Evolutionary conservation across 2,329 filamentous ascomycete species (phyloP), one percentile per base, ranked within the genome.

Genomic region (Fusarium austroafricanum): DNA sequence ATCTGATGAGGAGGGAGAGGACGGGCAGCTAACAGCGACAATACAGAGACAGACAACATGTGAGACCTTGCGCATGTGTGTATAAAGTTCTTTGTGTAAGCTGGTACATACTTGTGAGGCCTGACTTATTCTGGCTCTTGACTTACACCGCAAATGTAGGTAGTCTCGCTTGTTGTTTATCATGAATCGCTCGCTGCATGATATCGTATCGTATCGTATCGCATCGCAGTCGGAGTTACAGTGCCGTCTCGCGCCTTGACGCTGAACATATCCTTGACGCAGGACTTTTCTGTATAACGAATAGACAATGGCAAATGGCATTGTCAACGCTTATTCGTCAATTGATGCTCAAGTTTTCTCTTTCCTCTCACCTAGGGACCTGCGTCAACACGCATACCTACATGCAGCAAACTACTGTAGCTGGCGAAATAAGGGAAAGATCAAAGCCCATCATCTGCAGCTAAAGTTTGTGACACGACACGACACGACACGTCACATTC

Each of bases 271-370:
- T 60, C 45, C 55, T 49, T 43, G 38, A 11, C 35, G 33, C 56
- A 45, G 35, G 33, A 50, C 47, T 50, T 40, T 26, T 17, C n/a
- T 21, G 40, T 46, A 18, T 43, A 45, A 37, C 50, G 38, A 35
- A 63, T 51, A 46, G 29, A 58, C 20, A 46, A 45, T 40, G 44
- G 39, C 29, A n/a, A 20, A 64, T 49, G 59, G 50, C 44, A 56
- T 54, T 54, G 33, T 5, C 43, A 52, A 63, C 47, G 56, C 68
- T 54, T 38, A 73, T 74, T 74, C 68, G 71, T 31, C 68, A 73
- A 74, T 74, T 71, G 49, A 38, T 46, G 31, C 29, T 47, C 55
- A 70, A 70, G 71, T 75, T 76, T 67, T 70, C 75, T 76, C 75
- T 76, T 75, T 66, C 63, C 72, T 75, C 72, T 26, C 62, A 43